Conservation (phyloP, 1,139 yeast genomes). For the Yamadazyma buinensis region DNA sequence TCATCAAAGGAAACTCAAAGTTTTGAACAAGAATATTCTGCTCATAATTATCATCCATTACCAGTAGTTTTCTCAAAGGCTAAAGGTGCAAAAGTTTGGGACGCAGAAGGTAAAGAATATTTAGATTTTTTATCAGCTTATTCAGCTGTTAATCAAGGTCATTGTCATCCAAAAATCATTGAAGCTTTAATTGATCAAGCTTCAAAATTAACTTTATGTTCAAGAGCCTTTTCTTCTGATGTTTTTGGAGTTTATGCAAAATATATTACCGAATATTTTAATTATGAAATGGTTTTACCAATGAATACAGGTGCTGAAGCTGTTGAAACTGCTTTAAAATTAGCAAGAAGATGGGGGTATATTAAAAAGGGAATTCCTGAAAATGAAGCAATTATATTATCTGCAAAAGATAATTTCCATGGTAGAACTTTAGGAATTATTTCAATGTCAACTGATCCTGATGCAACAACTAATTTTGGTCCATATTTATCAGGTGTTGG, state of each 20-base stretch:
- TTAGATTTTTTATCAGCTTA: constrained; percentile 89
- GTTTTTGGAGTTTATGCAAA: constrained; percentile 85
- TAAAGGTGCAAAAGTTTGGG: constrained; percentile 93
- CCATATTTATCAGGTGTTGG: constrained; percentile 87
- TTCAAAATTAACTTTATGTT: constrained; percentile 73
- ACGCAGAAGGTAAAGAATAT: constrained; percentile 90
- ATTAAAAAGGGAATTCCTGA: constrained; percentile 78
- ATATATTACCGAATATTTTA: constrained; percentile 82
- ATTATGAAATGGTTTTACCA: constrained; percentile 90
- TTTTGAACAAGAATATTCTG: constrained; percentile 79
- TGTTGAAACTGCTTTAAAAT: constrained; percentile 89
- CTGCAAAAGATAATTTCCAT: constrained; percentile 89
- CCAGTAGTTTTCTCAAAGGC: constrained; percentile 93
- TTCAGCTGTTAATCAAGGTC: constrained; percentile 98
- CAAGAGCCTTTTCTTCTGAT: constrained; percentile 91
- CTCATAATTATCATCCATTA: constrained; percentile 95
- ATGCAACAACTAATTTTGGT: constrained; percentile 85
- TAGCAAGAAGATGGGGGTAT: constrained; percentile 98
- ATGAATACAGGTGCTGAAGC: constrained; percentile 99
- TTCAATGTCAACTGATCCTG: constrained; percentile 95
- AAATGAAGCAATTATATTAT: constrained; percentile 80
- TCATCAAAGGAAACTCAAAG: constrained; percentile 65
- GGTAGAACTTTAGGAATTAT: constrained; percentile 95
- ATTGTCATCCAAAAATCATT: constrained; percentile 92
- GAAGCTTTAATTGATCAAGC: constrained; percentile 88